Evolutionary conservation across 106 monocot genomes (phyloP).

Genomic region (Allium sativum): DNA sequence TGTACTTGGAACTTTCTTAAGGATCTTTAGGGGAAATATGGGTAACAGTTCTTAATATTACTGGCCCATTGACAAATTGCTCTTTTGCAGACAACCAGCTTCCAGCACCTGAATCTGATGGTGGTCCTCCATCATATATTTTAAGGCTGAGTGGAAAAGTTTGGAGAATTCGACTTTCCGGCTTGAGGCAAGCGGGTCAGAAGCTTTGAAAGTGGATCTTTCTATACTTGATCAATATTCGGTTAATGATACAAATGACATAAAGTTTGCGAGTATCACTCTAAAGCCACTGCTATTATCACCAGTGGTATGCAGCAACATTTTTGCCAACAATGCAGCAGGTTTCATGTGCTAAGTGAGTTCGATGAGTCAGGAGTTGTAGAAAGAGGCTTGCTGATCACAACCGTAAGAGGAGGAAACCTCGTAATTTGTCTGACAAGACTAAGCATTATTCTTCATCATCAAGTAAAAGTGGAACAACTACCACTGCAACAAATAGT

Average conservation of each 20-base stretch:
- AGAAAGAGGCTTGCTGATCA: slow-evolving; percentile 25
- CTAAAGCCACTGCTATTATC: slow-evolving; percentile 24
- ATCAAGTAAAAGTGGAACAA: background rate
- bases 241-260: slow-evolving; percentile 32
- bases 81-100: slow-evolving; percentile 75
- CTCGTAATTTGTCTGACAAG: slow-evolving; percentile 2
- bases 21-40: slow-evolving; percentile 83
- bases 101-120: slow-evolving; percentile 63
- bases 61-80: slow-evolving; percentile 90
- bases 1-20: slow-evolving; percentile 64
- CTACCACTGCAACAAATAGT: background rate
- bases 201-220: too few relatives aligned
- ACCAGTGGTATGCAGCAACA: slow-evolving; percentile 12
- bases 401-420: slow-evolving; percentile 27
- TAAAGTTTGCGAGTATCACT: slow-evolving; percentile 41
- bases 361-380: slow-evolving; percentile 22
- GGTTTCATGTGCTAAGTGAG: slow-evolving; percentile 25
- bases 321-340: slow-evolving; percentile 52
- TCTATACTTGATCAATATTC: too few relatives aligned
- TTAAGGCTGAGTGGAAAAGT: slow-evolving; percentile 73
- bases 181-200: too few relatives aligned
- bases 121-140: slow-evolving; percentile 83
- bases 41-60: slow-evolving; percentile 78
- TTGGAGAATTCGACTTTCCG: too few relatives aligned
- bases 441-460: background rate